Conservation (phyloP, 768 basidiomycete species). For the Coprinopsis sp. region DNA sequence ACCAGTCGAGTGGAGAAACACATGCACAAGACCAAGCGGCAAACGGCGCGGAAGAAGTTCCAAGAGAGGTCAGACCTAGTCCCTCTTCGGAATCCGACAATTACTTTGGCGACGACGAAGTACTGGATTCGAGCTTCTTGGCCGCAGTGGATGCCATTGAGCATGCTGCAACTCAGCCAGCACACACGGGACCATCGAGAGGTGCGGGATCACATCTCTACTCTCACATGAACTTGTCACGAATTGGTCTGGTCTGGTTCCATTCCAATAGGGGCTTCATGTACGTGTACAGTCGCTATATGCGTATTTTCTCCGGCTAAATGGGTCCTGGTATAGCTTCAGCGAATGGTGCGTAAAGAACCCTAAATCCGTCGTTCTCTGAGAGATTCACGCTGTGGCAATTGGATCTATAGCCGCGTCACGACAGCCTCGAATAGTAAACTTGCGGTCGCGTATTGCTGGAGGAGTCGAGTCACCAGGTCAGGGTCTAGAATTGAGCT, state of each 20-base stretch:
- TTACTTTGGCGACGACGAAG: conserved; percentile 8
- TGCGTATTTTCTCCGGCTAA: not conserved
- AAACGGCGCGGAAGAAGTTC: too few species aligned
- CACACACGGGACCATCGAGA: not conserved
- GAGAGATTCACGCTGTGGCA: conserved; percentile 2
- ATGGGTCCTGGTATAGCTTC: not conserved
- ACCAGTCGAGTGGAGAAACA: too few species aligned
- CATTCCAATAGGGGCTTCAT: not conserved
- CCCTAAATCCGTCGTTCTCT: not conserved
- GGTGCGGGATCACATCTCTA: not conserved
- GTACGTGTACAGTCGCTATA: not conserved
- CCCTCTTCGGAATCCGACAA: not conserved
- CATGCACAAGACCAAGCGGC: too few species aligned
- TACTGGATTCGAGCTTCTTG: conserved; percentile 12
- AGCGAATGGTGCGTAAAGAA: not conserved
- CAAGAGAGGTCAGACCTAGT: conserved; percentile 22
- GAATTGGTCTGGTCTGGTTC: not conserved
- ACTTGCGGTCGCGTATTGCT: too few species aligned
- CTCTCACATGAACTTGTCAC: not conserved
- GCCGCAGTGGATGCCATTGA: conserved; percentile 9
- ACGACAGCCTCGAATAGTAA: too few species aligned
- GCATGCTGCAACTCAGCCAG: not conserved
- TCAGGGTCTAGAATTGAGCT: not conserved
- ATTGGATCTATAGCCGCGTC: too few species aligned
- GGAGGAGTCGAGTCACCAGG: too few species aligned